Conservation (phyloP, 208 protist species). For the Crithidia bombi region DNA sequence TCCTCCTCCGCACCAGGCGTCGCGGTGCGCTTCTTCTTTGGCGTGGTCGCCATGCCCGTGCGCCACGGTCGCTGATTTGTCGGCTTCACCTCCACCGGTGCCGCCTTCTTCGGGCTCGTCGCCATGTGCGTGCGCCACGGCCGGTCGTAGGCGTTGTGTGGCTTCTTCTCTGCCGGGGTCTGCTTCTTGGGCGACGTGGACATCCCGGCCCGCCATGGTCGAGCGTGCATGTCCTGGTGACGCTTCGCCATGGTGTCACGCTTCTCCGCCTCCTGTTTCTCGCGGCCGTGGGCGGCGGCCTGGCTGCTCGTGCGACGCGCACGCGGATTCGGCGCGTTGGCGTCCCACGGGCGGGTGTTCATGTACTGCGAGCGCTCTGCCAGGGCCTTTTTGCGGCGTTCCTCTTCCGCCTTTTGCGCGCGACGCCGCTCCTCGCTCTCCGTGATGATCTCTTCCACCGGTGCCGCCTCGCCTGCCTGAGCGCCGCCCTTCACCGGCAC, state of each 20-base stretch:
- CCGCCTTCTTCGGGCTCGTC: slow-evolving; percentile 10
- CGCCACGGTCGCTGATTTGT: background rate
- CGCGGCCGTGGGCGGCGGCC: slow-evolving; percentile 12
- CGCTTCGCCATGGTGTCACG: slow-evolving; percentile 9
- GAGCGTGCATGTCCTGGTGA: slow-evolving; percentile 22
- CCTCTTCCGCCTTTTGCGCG: slow-evolving; percentile 15
- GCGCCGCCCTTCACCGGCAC: background rate
- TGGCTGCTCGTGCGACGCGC: slow-evolving; percentile 34
- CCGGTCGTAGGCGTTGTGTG: background rate
- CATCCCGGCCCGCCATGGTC: slow-evolving; percentile 35
- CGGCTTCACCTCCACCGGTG: slow-evolving; percentile 1
- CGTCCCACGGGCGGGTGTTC: slow-evolving; percentile 18
- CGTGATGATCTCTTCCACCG: slow-evolving; percentile 2
- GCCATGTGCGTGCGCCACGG: slow-evolving; percentile 19
- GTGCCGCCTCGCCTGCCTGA: background rate
- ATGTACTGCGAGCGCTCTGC: slow-evolving; percentile 28
- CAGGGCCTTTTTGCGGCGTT: slow-evolving; percentile 23
- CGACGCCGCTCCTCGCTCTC: slow-evolving; percentile 17
- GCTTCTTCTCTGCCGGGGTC: background rate
- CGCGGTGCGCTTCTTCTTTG: background rate
- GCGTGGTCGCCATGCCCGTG: background rate
- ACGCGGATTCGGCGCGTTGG: slow-evolving; percentile 25
- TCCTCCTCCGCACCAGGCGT: slow-evolving; percentile 12
- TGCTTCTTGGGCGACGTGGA: slow-evolving; percentile 9
- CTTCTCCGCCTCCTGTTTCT: slow-evolving; percentile 10